Evolutionary conservation across 2,329 filamentous ascomycete genomes (phyloP), one percentile per base, ranked within the genome.

Genomic region (Canariomyces notabilis): DNA sequence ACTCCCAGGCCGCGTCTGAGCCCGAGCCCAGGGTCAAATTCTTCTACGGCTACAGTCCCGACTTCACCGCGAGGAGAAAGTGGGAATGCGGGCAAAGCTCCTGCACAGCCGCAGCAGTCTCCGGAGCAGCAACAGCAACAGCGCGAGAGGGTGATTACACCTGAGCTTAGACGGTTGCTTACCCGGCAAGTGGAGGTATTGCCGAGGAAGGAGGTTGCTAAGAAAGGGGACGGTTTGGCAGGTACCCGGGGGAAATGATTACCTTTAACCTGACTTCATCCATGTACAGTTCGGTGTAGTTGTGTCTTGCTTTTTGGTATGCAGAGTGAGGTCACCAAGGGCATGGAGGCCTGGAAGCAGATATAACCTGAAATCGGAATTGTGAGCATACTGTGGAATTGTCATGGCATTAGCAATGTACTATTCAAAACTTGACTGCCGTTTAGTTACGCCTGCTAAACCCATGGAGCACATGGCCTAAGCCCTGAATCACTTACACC

Each of bases 141-240:
- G 44, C 56, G 63, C 7, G 61, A 67, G 34, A 76, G 70, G 59
- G 66, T 77, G 12, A 79, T 81, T 41, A 79, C 75, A 2, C 76
- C 77, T 0, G 77, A 80, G 60, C 61, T 82, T 52, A 68, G 78
- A 39, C 71, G 70, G 49, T 58, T 82, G 33, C 59, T 82, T 33
- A 79, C 71, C 53, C 66, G 68, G 35, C 67, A 71, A 40, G 67
- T 76, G 6, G 70, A 72, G 42, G 59, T 74, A 7, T 60, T 75
- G 18, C 65, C 68, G 19, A 53, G 55, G 33, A 59, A 58, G 46
- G 60, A 62, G 36, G 57, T 59, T 1, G 59, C 51, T 0, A 53
- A 46, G 39, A 56, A 62, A 42, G 47, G 38, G 33, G 48, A 53
- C 15, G 46, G 45, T 16, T n/a, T 45, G 29, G 37, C 26, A 1